Evolutionary conservation across 208 protist genomes (phyloP).

Genomic region (Hexamita inflata): DNA sequence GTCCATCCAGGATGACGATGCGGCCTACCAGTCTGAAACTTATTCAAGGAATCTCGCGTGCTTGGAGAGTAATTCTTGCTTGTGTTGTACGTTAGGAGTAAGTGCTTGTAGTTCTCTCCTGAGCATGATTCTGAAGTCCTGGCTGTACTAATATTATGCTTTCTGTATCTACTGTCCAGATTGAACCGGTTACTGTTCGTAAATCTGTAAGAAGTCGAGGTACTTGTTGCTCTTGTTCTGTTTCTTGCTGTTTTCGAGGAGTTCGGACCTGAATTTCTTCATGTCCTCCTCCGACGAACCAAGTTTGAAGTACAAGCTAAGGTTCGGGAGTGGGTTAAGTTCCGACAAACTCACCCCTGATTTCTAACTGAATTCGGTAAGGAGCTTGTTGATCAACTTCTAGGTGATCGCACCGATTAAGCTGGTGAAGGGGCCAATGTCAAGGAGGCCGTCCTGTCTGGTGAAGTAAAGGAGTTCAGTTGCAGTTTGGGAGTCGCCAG

Average conservation of each 20-base stretch:
- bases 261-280: neutral
- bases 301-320: neutral
- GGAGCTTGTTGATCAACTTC: neutral
- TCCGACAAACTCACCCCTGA: neutral
- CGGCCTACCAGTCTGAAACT: constrained; percentile 1
- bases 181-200: neutral
- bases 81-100: neutral
- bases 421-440: neutral
- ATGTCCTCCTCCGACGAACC: neutral
- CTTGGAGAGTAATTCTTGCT: neutral
- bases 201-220: neutral
- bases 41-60: constrained; percentile 1
- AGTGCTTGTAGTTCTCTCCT: neutral
- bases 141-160: neutral
- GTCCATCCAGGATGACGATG: constrained; percentile 17
- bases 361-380: neutral
- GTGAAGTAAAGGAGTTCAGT: constrained; percentile 16
- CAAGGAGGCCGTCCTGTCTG: neutral
- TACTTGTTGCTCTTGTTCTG: neutral
- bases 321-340: neutral
- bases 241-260: neutral
- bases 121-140: constrained; percentile 10
- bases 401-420: neutral
- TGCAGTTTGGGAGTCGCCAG: neutral
- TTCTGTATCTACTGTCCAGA: neutral